Conservation (phyloP, 225 moss, liverwort and hornwort species). For the Neckera pumila region DNA sequence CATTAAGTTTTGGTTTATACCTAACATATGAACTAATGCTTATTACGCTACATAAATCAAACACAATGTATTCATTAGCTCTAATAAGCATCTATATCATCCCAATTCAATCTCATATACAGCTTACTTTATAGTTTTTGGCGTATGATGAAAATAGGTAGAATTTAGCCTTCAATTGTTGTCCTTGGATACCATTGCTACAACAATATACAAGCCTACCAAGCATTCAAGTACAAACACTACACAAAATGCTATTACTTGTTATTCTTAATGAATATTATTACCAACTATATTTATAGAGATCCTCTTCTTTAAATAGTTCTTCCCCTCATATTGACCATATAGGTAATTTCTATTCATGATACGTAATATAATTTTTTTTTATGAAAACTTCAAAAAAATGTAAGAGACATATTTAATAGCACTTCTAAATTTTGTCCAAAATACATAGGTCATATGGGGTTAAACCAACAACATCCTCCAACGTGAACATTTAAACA, state of each 20-base stretch:
- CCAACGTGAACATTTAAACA: neutral
- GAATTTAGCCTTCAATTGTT: neutral
- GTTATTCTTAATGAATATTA: neutral
- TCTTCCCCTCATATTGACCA: neutral
- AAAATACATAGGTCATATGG: neutral
- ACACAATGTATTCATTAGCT: neutral
- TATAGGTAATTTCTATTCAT: neutral
- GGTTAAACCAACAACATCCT: neutral
- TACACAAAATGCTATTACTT: neutral
- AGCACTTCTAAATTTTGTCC: neutral
- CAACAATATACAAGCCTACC: neutral
- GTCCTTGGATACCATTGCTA: neutral
- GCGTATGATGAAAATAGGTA: neutral
- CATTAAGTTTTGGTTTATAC: neutral
- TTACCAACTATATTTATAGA: neutral
- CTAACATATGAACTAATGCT: too few species aligned
- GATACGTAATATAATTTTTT: neutral
- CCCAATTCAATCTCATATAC: neutral
- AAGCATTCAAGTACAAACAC: neutral
- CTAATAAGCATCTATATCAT: neutral
- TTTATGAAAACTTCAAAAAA: neutral
- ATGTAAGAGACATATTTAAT: neutral
- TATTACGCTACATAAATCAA: neutral
- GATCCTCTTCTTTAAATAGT: rapidly evolving
- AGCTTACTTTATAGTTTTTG: neutral